Evolutionary conservation across 371 early-diverging fungal genomes (phyloP).

Genomic region (Catenaria anguillulae): DNA sequence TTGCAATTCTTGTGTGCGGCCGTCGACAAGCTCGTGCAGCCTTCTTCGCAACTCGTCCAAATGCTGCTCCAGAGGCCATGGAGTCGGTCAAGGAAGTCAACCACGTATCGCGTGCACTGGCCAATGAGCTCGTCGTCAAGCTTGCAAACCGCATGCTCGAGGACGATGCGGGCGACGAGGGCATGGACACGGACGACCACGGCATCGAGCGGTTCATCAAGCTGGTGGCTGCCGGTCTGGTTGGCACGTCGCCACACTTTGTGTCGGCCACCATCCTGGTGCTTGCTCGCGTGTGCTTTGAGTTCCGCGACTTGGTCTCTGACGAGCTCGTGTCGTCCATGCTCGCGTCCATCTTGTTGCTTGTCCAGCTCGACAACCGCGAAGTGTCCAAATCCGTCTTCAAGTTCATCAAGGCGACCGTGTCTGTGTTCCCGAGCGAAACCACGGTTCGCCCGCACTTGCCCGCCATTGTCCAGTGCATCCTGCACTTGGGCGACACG

Average conservation of each 20-base stretch:
- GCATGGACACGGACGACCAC: slow-evolving; percentile 25
- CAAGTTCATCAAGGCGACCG: slow-evolving; percentile 83
- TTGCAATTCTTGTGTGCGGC: slow-evolving; percentile 45
- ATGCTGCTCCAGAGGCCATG: slow-evolving; percentile 77
- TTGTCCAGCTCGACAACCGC: slow-evolving; percentile 61
- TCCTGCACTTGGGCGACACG: slow-evolving; percentile 69
- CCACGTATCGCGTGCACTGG: slow-evolving; percentile 67
- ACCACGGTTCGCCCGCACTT: slow-evolving; percentile 48
- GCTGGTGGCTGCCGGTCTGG: slow-evolving; percentile 89
- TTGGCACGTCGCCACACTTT: slow-evolving; percentile 80
- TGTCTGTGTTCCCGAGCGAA: slow-evolving; percentile 56
- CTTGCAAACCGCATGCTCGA: slow-evolving; percentile 79
- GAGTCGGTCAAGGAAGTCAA: slow-evolving; percentile 82
- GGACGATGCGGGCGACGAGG: slow-evolving; percentile 19
- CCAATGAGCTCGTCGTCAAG: slow-evolving; percentile 66
- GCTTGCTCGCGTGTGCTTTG: slow-evolving; percentile 71
- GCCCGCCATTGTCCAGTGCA: slow-evolving; percentile 35
- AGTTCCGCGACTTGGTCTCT: slow-evolving; percentile 53
- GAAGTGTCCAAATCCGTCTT: slow-evolving; percentile 84
- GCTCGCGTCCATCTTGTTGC: slow-evolving; percentile 34
- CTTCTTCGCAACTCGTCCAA: slow-evolving; percentile 57
- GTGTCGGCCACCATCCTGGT: slow-evolving; percentile 76
- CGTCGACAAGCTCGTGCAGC: slow-evolving; percentile 29
- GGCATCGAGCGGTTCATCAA: slow-evolving; percentile 15
- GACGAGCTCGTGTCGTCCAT: slow-evolving; percentile 52